Percentiles rank a stretch among this genome's conserved stretches.
These are phyloP conservation scores for Apiotrichum akiyoshidainum DNA, from an alignment of 1,284 basidiomycete genomes.

Conservation along the genomic window DNA sequence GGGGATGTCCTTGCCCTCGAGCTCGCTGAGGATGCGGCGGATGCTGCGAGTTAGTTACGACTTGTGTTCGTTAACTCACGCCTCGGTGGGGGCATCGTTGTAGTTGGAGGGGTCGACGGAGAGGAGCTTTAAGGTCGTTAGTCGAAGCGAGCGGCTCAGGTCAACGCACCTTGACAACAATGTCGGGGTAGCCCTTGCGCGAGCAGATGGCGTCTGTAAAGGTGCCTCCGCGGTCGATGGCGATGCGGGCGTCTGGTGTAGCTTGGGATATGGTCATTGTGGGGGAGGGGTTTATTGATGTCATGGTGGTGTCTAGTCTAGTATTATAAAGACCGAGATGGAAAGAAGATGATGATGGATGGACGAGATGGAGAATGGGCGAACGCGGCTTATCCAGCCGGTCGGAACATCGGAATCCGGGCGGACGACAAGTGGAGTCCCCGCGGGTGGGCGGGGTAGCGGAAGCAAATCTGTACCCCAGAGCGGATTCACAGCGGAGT, in stretches of 20 bases:
- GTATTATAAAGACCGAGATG: not conserved
- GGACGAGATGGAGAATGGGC: no score
- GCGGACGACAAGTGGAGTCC: not conserved
- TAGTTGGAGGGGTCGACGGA: conserved; percentile 86
- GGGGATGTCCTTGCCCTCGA: conserved; percentile 65
- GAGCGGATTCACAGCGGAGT: no score
- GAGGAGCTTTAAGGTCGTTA: conserved; percentile 58
- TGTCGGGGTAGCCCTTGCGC: conserved; percentile 28
- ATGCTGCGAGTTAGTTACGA: conserved; percentile 58
- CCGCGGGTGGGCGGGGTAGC: not conserved
- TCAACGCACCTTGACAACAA: conserved; percentile 30
- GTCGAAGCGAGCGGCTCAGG: not conserved
- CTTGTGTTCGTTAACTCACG: conserved; percentile 10
- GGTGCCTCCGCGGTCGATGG: conserved; percentile 43
- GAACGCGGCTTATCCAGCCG: not conserved
- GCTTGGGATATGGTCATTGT: no score
- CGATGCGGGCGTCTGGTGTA: conserved; percentile 19
- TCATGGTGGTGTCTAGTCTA: not conserved
- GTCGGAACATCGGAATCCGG: not conserved
- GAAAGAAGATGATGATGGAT: no score
- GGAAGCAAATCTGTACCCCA: not conserved
- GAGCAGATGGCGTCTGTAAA: conserved; percentile 47
- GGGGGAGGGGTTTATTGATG: not conserved
- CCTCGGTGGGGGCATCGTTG: conserved; percentile 76
- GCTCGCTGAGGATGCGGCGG: conserved; percentile 75